Percentiles rank a stretch among this genome's conserved stretches.
Conservation (phyloP, 768 basidiomycete species). For the Kwoniella botswanensis region DNA sequence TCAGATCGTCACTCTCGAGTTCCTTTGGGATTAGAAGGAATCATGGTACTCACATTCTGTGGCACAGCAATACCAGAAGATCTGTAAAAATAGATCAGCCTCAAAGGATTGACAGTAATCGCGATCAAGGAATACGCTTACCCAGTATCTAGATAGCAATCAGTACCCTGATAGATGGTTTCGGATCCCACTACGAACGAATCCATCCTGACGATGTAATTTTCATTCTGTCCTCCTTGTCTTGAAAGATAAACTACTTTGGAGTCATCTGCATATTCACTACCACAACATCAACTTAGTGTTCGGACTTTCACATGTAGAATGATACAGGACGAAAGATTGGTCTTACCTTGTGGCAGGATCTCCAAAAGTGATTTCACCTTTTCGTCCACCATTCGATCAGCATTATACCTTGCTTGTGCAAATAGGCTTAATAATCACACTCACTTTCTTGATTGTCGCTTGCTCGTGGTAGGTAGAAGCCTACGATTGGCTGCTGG, state of each 20-base stretch:
- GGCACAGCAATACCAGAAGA: slow-evolving; percentile 4
- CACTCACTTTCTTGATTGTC: slow-evolving; percentile 15
- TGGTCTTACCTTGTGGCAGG: slow-evolving; percentile 12
- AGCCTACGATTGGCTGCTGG: slow-evolving; percentile 12
- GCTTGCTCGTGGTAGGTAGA: slow-evolving; percentile 7
- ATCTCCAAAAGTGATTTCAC: slow-evolving; percentile 20
- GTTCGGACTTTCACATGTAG: too few relatives aligned
- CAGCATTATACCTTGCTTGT: background rate
- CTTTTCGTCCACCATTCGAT: background rate
- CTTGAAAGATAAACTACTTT: background rate
- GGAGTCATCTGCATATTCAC: slow-evolving; percentile 7
- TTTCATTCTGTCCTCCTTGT: slow-evolving; percentile 2
- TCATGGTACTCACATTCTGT: background rate
- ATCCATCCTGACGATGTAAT: slow-evolving; percentile 17
- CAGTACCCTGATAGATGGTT: background rate
- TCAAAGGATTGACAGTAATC: background rate
- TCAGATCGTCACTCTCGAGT: too few relatives aligned
- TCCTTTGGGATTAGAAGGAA: background rate
- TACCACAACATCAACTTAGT: background rate
- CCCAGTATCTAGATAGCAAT: slow-evolving; percentile 17
- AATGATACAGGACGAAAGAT: background rate
- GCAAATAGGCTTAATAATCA: too few relatives aligned
- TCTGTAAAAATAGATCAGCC: background rate
- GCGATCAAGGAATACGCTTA: background rate
- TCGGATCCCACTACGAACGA: slow-evolving; percentile 1